Base-by-base conservation (phyloP, 164 flowering plant genomes). In the Dillenia suffruticosa region DNA sequence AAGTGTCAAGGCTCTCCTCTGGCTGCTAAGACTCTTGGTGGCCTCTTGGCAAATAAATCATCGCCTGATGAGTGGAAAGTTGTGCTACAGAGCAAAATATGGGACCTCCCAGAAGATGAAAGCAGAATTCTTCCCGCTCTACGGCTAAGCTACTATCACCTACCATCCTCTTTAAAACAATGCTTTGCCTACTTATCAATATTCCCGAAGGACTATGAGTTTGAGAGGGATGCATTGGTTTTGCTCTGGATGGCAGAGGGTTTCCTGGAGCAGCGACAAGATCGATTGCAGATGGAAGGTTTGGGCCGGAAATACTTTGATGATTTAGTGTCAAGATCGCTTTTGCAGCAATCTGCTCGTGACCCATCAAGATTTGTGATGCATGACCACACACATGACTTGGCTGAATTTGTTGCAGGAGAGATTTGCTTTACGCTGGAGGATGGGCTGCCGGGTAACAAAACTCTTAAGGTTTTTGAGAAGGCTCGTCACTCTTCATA, bases 171-270 rank as follows among this genome's bases (percentile, higher is more conserved):
- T 44, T 5, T 56, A 19, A 56, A 40, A 47, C 19, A 17, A 12
- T 43, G 59, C 48, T 56, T 56, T 56, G 46, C 44, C 0, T 56
- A 40, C 26, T 56, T 46, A 11, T 56, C 59, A 9, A 14, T 43
- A 14, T 43, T 56, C 0, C 59, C 59, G 1, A 43, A 40, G 10
- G 14, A 44, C 26, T 56, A 13, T 44, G 47, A 13, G 9, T 56
- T 56, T 56, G 59, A 56, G 3, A 56, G 16, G 26, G 47, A 56
- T 24, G 17, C 43, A 19, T 56, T 56, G 16, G 59, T 56, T 9
- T 47, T 13, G 17, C 16, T 56, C 9, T 56, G 59, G 59, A 56
- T 56, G 63, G 63, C 4, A 19, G 22, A 19, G 22, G 22, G 22
- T 60, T 49, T 32, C 49, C 51, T 26, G 32, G 32, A 26, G 32